Percentiles rank a stretch among this genome's conserved stretches.
These are phyloP conservation scores for Ormosia emarginata DNA, from an alignment of 306 rosid genomes.

Conservation along the genomic window DNA sequence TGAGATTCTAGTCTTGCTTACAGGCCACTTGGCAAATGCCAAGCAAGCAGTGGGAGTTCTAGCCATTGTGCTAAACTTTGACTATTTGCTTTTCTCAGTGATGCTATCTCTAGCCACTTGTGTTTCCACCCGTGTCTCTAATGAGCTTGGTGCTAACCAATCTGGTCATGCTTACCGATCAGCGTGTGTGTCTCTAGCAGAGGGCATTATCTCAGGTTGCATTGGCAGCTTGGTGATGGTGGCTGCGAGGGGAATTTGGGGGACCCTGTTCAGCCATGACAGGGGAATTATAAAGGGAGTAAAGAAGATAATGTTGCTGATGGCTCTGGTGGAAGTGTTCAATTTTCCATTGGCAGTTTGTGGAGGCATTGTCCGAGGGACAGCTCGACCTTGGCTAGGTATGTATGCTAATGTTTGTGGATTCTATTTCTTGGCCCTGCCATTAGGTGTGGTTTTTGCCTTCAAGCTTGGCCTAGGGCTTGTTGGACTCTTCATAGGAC, in stretches of 20 bases:
- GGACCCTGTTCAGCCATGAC: conserved; percentile 49
- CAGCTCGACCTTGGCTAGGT: conserved; percentile 57
- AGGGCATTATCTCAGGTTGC: conserved; percentile 32
- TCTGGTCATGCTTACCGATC: conserved; percentile 36
- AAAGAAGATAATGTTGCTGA: conserved; percentile 52
- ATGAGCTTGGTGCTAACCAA: conserved; percentile 67
- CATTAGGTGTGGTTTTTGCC: conserved; percentile 47
- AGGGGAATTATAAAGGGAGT: conserved; percentile 46
- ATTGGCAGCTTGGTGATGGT: conserved; percentile 50
- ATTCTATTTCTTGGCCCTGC: conserved; percentile 63
- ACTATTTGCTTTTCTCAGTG: conserved; percentile 56
- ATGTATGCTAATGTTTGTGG: conserved; percentile 64
- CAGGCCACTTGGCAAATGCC: conserved; percentile 60
- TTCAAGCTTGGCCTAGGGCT: conserved; percentile 58
- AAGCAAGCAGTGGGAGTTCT: conserved; percentile 54
- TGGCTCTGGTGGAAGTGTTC: conserved; percentile 60
- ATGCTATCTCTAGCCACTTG: conserved; percentile 73
- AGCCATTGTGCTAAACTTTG: conserved; percentile 63
- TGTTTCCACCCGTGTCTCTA: conserved; percentile 67
- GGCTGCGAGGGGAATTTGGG: conserved; percentile 62
- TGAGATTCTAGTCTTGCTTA: conserved; percentile 61
- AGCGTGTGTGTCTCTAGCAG: conserved; percentile 37
- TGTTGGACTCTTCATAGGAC: conserved; percentile 50
- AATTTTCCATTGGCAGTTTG: conserved; percentile 58
- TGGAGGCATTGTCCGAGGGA: conserved; percentile 66